Percentiles rank a stretch among this genome's conserved stretches.
Evolutionary conservation across 2,329 filamentous ascomycete species (phyloP).

Genomic region (Parastagonospora avenae): DNA sequence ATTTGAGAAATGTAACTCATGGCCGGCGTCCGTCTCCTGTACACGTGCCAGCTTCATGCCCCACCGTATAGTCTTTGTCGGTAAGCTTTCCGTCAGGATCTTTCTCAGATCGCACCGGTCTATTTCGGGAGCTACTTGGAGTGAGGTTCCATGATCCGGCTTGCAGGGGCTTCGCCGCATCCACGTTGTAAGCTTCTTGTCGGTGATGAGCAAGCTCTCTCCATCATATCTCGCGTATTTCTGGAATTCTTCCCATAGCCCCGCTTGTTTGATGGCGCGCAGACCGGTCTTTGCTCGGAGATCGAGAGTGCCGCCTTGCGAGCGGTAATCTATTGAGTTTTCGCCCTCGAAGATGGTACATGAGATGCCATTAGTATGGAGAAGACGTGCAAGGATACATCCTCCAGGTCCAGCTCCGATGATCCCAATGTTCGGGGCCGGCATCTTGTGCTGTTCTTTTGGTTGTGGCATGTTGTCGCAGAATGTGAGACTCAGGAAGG

Average conservation of each 20-base stretch:
- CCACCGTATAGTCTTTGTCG: conserved; percentile 29
- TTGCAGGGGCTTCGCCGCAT: conserved; percentile 18
- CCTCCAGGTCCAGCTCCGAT: conserved; percentile 51
- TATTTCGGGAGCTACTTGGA: conserved; percentile 32
- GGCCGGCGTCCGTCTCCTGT: conserved; percentile 12
- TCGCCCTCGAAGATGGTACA: conserved; percentile 56
- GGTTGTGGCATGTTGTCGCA: not conserved
- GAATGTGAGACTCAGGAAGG: not conserved
- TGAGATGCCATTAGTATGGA: conserved; percentile 52
- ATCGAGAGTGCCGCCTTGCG: conserved; percentile 57
- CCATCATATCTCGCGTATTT: conserved; percentile 49
- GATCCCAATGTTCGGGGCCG: conserved; percentile 41
- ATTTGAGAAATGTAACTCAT: conserved; percentile 34
- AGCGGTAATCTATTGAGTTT: conserved; percentile 29
- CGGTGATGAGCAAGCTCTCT: conserved; percentile 49
- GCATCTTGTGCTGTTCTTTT: not conserved
- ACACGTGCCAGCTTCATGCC: conserved; percentile 24
- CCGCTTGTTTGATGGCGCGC: conserved; percentile 56
- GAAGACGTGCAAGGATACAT: conserved; percentile 59
- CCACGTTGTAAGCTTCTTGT: conserved; percentile 42
- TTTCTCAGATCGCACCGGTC: conserved; percentile 27
- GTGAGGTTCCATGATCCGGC: conserved; percentile 8
- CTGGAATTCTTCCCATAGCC: conserved; percentile 56
- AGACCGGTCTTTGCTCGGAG: conserved; percentile 59
- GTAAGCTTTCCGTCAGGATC: conserved; percentile 30